Base-by-base conservation (phyloP, 2,329 filamentous ascomycete species). In the Allantophomopsis lycopodina region DNA sequence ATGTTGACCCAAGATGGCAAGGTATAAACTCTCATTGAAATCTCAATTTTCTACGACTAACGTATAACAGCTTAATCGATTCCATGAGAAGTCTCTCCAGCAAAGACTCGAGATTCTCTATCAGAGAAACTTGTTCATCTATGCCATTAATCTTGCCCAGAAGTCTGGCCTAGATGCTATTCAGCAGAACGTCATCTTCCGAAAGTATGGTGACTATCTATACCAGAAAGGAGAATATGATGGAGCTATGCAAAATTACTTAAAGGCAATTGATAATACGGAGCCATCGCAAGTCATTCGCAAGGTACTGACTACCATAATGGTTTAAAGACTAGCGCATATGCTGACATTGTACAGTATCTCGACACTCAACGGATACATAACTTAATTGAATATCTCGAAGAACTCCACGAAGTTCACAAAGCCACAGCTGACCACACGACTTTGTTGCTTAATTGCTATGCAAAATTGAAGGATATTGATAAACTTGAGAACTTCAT, bases 231-330 rank as follows among this genome's bases (percentile, higher is more conserved):
- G 83, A 4, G 88, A 95, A 54, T 98, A 89, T 54, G 91, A 98
- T 54, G 91, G 84, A 6, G 88, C 93, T n/a, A 98, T 98, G 93
- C 82, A 93, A 51, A 91, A 96, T 58, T 98, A 98, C 55, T 77
- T 98, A 45, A 83, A 86, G 50, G 89, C 93, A 0, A 95, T 98
- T 43, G 88, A 95, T 55, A 91, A 85, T 43, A 96, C 89, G 0
- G 89, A 96, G 52, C 89, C 89, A 6, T 95, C 89, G 2, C 89
- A 95, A 54, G 86, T 96, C 36, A 95, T 96, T 53, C 75, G 89
- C 50, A 95, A 94, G 65, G 82, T 83, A 54, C 10, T 7, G 33
- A 35, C 36, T 14, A n/a, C 12, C 13, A 21, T 6, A 7, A 7
- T 5, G 32, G 21, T 17, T 18, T 46, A 21, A 3, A 6, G 18